A percentile compares a stretch with the other conserved stretches of the same genome.
Conservation (phyloP, 345 rosid species). For the Nasturtium officinale region DNA sequence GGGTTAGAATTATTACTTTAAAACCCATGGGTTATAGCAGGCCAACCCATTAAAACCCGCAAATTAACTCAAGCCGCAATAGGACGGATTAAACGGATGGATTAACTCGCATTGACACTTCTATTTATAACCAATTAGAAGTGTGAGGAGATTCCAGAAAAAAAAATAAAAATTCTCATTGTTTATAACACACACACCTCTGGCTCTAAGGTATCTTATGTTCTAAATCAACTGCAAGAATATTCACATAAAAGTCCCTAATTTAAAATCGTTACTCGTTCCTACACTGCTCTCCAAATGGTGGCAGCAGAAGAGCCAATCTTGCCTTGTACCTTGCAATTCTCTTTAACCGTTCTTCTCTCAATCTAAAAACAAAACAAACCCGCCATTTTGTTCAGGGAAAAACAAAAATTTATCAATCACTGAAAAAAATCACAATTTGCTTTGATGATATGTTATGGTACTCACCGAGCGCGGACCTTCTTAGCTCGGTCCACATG, state of each 20-base stretch:
- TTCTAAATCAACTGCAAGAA: constrained; percentile 17
- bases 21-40: too few species aligned
- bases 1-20: too few species aligned
- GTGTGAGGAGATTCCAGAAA: not conserved
- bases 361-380: constrained; percentile 52
- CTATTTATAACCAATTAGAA: not conserved
- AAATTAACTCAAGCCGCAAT: too few species aligned
- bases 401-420: too few species aligned
- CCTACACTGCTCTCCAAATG: constrained; percentile 64
- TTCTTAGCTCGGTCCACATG: constrained; percentile 76
- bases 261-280: constrained; percentile 41
- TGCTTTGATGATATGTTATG: constrained; percentile 5
- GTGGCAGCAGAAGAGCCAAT: constrained; percentile 90
- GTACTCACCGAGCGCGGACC: constrained; percentile 72
- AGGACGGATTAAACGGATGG: too few species aligned
- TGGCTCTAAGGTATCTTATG: constrained; percentile 20
- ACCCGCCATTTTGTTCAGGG: not conserved
- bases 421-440: constrained; percentile 15
- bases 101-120: too few species aligned
- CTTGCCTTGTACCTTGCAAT: constrained; percentile 84
- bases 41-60: too few species aligned
- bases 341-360: constrained; percentile 68
- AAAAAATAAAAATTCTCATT: not conserved
- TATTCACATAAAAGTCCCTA: constrained; percentile 30
- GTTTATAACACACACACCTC: not conserved